Conservation (phyloP, 768 basidiomycete genomes). For the Phanerochaete sordida region DNA sequence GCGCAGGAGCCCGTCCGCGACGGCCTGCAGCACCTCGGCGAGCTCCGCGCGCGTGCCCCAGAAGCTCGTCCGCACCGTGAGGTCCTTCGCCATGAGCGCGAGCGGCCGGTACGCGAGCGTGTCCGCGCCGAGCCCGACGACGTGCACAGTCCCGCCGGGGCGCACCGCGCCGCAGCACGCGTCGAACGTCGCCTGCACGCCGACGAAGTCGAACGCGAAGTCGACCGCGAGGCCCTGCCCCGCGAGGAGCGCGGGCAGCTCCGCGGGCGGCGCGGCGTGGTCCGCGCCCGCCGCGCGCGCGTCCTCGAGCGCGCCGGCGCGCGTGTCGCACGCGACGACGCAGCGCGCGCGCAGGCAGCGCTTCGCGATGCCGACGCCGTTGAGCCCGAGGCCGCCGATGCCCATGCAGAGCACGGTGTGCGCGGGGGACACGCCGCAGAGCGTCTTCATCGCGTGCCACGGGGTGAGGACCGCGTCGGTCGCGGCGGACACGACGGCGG, state of each 20-base stretch:
- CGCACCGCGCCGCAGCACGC: conserved; percentile 2
- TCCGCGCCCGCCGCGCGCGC: conserved; percentile 19
- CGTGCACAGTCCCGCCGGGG: conserved; percentile 14
- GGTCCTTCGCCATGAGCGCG: conserved; percentile 13
- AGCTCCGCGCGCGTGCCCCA: conserved; percentile 15
- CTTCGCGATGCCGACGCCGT: conserved; percentile 18
- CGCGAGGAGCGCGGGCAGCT: conserved; percentile 7
- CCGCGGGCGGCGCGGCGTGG: conserved; percentile 12
- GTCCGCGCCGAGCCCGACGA: conserved; percentile 11
- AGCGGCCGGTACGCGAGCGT: conserved; percentile 3
- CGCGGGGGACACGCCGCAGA: conserved; percentile 7
- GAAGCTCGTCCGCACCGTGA: conserved; percentile 13
- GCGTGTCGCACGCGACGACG: conserved; percentile 20
- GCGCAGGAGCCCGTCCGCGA: conserved; percentile 15
- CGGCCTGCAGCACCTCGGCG: conserved; percentile 16
- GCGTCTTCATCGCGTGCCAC: conserved; percentile 15
- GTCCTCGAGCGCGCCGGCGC: conserved; percentile 5
- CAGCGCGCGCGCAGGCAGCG: conserved; percentile 15
- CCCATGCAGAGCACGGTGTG: conserved; percentile 36
- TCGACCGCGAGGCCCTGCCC: conserved; percentile 15
- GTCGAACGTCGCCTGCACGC: conserved; percentile 17
- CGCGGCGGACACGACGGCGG: conserved; percentile 14
- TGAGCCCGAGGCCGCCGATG: conserved; percentile 28
- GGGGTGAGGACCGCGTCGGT: conserved; percentile 24
- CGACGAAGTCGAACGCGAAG: conserved; percentile 20